Evolutionary conservation across 2,329 filamentous ascomycete genomes (phyloP), one percentile per base, ranked within the genome.

Genomic region (Colletotrichum filicis): DNA sequence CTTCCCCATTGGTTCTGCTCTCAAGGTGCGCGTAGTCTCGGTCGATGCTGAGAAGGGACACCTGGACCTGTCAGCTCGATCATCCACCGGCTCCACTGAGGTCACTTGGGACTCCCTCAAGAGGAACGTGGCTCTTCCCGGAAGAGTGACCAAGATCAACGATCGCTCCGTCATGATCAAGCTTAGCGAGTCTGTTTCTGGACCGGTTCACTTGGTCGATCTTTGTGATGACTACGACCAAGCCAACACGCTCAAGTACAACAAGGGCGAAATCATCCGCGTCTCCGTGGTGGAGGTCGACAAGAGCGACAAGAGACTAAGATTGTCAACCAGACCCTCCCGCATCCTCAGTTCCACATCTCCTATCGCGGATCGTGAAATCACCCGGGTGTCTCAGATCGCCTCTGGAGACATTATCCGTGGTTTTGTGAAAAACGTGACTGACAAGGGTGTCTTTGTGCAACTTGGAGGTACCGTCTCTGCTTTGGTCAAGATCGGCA

Each of bases 401-500:
- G 91, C 92, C 70, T 85, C 91, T 52, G 94, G 95, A 73, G 92
- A 97, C 74, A 85, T 98, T 35, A 87, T 97, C 16, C 93, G 97
- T 68, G 97, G 97, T 3, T 98, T 99, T 78, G 90, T 99, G 77
- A 97, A 95, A 84, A 94, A 95, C 76, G 91, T 98, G 55, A 90
- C 94, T 0, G 95, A 98, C 76, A 96, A 95, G 80, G 97, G 97
- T 66, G 83, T 99, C 2, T 98, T 98, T 78, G 90, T 99, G 59
- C 89, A 92, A 30, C 87, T 99, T 3, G 95, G 95, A 56, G 93
- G 94, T 22, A 91, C 93, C 75, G 88, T 98, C 22, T 94, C 93
- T 62, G 95, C 92, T 1, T 93, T 95, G 78, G 93, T 98, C 60
- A 93, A 94, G 76, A 92, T 98, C 66, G 91, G 93, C 11, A 95